Conservation (phyloP, 345 rosid genomes). For the Psidium friedrichsthalianum region DNA sequence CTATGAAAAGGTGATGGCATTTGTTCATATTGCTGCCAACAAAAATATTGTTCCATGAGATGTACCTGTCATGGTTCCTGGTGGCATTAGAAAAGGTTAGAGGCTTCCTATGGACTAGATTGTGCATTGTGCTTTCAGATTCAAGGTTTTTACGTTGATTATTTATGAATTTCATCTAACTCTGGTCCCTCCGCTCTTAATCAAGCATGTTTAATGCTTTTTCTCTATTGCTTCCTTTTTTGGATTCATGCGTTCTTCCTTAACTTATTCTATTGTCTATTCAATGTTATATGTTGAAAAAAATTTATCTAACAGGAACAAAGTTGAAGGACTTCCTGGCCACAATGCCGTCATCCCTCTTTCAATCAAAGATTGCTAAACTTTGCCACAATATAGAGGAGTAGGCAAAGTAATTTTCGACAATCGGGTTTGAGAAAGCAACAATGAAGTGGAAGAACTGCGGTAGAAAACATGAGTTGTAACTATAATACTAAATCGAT, state of each 20-base stretch:
- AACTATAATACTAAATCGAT: background rate
- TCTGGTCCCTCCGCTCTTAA: slow-evolving; percentile 88
- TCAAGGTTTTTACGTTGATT: background rate
- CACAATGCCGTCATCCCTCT: slow-evolving; percentile 39
- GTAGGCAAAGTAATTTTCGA: slow-evolving; percentile 92
- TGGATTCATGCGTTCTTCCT: background rate
- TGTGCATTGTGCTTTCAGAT: background rate
- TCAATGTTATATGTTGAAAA: background rate
- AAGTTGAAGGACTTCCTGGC: slow-evolving; percentile 82
- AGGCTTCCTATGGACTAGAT: background rate
- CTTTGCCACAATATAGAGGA: slow-evolving; percentile 69
- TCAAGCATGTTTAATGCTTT: background rate
- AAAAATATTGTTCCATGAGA: slow-evolving; percentile 97
- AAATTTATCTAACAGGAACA: slow-evolving; percentile 30
- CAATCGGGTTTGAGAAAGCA: slow-evolving; percentile 85
- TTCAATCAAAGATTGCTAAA: slow-evolving; percentile 59
- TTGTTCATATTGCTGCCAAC: slow-evolving; percentile 96
- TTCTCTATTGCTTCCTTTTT: background rate
- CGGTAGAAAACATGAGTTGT: background rate
- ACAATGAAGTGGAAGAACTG: slow-evolving; percentile 96
- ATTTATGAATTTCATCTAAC: slow-evolving; percentile 1
- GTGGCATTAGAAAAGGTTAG: slow-evolving; percentile 99
- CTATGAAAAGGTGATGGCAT: slow-evolving; percentile 83
- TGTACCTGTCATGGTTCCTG: slow-evolving; percentile 99
- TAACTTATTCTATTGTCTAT: slow-evolving; percentile 5